Evolutionary conservation across 768 basidiomycete genomes (phyloP), one percentile per base, ranked within the genome.

Genomic region (Trametes cinnabarina): DNA sequence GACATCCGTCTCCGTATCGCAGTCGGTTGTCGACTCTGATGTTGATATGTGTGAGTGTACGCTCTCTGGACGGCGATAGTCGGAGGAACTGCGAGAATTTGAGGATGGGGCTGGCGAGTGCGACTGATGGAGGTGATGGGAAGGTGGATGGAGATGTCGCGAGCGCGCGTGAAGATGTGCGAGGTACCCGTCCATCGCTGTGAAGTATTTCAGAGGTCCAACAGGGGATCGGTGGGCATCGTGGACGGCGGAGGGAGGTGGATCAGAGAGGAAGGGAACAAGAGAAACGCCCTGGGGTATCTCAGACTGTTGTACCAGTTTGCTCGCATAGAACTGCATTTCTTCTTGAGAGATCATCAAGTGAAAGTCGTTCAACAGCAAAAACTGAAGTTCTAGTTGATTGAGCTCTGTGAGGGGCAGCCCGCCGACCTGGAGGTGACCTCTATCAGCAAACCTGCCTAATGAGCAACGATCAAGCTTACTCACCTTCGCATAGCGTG

Each of bases 371-470:
- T 98, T 99, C 8, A 98, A 82, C 6, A 98, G 87, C 5, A 98
- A 80, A 70, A 99, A 99, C 64, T 98, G 97, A 1, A 99, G 86
- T 68, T 99, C 97, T 50, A 99, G 86, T 67, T 95, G 92, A 72
- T 99, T 98, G 48, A 99, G 84, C 70, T 96, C 93, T 34, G 87
- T 78, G 57, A 92, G 84, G 0, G 97, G 97, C 0, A 99, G 82
- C 23, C 97, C 97, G 41, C 97, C 97, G 60, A 99, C 96, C 94
- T 95, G 65, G 3, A n/a, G 28, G 15, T 11, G 22, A 26, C 6
- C 5, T 39, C 17, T 9, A 53, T 57, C 43, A 48, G 9, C 53
- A 28, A 47, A 30, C 25, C 43, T 20, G 55, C 25, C 2, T 20
- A 22, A 3, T 35, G 7, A 4, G 9, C 17, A 17, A 17, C 17